phyloP scores from a whole-genome alignment of 1,284 basidiomycete genomes.

The Rhodotorula sp. region DNA sequence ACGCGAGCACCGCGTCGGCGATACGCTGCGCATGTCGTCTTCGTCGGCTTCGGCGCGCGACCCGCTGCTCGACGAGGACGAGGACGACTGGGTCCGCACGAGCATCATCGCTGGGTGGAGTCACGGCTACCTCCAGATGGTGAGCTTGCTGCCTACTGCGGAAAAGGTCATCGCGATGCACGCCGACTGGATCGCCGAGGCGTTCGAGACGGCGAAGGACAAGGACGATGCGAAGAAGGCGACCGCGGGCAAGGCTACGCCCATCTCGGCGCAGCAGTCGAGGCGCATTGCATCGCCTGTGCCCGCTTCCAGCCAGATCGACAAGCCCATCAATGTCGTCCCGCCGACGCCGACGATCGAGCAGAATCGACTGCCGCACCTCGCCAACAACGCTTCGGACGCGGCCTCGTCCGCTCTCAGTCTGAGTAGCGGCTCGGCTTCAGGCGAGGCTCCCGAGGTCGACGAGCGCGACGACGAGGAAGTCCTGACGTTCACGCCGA shows the following conservation, averaged over 20 bases:
- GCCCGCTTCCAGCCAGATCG: neutral
- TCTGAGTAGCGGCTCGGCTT: too few species aligned
- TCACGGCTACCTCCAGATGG: constrained; percentile 95
- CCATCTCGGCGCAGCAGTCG: neutral
- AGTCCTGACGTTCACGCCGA: constrained; percentile 47
- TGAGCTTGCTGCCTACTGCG: constrained; percentile 76
- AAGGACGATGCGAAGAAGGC: neutral
- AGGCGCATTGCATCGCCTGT: neutral
- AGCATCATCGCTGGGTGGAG: constrained; percentile 53
- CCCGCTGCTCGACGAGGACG: constrained; percentile 65
- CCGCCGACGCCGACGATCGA: neutral
- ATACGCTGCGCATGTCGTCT: constrained; percentile 54
- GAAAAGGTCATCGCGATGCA: constrained; percentile 78
- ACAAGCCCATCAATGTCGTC: constrained; percentile 6
- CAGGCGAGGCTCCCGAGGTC: neutral
- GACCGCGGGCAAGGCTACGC: too few species aligned
- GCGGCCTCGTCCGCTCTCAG: neutral
- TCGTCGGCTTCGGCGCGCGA: constrained; percentile 48
- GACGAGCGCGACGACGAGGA: constrained; percentile 35
- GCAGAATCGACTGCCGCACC: neutral
- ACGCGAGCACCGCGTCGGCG: constrained; percentile 51
- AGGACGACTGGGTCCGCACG: constrained; percentile 94
- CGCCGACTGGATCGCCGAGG: constrained; percentile 86
- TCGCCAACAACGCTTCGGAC: neutral
- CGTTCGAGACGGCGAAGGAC: constrained; percentile 58